These are phyloP conservation scores for Fragilariopsis cylindrus DNA, from an alignment of 108 stramenopile species.

Conservation along the genomic window DNA sequence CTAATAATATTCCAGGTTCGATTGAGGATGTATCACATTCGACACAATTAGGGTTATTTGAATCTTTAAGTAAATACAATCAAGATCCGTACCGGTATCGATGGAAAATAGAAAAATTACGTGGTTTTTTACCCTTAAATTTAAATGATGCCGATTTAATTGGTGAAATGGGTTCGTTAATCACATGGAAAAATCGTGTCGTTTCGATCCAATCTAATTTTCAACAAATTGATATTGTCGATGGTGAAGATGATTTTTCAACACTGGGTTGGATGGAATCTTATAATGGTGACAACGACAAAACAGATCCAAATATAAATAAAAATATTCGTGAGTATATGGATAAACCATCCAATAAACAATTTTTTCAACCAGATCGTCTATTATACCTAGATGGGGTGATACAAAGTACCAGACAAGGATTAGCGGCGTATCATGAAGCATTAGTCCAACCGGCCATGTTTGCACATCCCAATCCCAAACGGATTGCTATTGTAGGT, in stretches of 20 bases:
- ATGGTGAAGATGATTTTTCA: not conserved
- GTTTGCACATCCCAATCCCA: conserved; percentile 72
- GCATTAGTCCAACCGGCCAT: conserved; percentile 91
- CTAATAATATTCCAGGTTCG: not conserved
- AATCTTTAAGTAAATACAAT: not conserved
- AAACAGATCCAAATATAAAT: not conserved
- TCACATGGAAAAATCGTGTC: conserved; percentile 41
- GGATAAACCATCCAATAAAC: conserved; percentile 43
- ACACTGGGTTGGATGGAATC: not conserved
- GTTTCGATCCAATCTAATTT: conserved; percentile 49
- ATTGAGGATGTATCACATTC: not conserved
- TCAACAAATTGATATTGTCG: conserved; percentile 31
- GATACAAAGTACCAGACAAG: conserved; percentile 49
- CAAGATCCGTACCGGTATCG: not conserved
- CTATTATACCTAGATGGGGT: conserved; percentile 70
- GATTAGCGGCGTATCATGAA: conserved; percentile 83
- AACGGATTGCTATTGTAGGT: conserved; percentile 64
- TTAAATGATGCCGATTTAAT: conserved; percentile 8
- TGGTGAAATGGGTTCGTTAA: not conserved
- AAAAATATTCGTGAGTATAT: conserved; percentile 23
- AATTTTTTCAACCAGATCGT: conserved; percentile 55
- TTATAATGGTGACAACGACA: not conserved
- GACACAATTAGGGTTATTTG: not conserved
- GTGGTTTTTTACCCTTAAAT: not conserved
- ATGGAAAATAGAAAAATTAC: not conserved